phyloP scores from a whole-genome alignment of 2,329 filamentous ascomycete species.

The Sarocladium oryzae region DNA sequence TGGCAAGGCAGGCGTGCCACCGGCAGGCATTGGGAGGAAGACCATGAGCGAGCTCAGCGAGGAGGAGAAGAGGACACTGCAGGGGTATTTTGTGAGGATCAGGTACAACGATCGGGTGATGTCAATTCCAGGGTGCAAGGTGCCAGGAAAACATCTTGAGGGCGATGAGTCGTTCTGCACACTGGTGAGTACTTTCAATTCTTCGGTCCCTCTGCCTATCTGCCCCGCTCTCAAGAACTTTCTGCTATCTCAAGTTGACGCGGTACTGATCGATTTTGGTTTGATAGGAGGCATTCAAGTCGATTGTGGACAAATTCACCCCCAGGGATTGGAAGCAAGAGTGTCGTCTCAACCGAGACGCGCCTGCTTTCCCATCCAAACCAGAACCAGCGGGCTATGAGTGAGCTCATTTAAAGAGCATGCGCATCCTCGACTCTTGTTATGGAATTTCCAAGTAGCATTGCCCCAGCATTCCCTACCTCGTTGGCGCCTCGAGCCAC shows the following conservation, averaged over 20 bases:
- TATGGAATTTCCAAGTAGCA: too few relatives aligned
- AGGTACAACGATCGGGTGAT: constrained; percentile 86
- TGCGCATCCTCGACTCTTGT: too few relatives aligned
- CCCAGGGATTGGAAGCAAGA: constrained; percentile 67
- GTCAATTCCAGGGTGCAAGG: constrained; percentile 72
- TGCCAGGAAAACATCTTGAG: constrained; percentile 72
- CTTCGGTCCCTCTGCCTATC: not conserved
- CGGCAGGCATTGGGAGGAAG: constrained; percentile 53
- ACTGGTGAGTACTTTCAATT: constrained; percentile 46
- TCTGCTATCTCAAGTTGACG: too few relatives aligned
- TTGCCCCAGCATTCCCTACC: not conserved
- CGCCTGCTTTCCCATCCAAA: constrained; percentile 38
- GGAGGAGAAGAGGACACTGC: constrained; percentile 52
- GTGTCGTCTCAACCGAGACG: constrained; percentile 39
- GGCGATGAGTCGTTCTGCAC: constrained; percentile 90
- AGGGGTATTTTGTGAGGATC: constrained; percentile 80
- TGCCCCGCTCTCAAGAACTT: too few relatives aligned
- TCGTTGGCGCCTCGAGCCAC: too few relatives aligned
- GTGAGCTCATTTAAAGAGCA: not conserved
- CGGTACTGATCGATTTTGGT: constrained; percentile 11
- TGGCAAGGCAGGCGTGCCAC: constrained; percentile 17
- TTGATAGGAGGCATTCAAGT: constrained; percentile 75
- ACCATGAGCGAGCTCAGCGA: constrained; percentile 47
- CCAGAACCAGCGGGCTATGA: constrained; percentile 48
- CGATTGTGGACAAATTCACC: constrained; percentile 84